phyloP scores from a whole-genome alignment of 768 basidiomycete genomes.

The Royoungia palumana region DNA sequence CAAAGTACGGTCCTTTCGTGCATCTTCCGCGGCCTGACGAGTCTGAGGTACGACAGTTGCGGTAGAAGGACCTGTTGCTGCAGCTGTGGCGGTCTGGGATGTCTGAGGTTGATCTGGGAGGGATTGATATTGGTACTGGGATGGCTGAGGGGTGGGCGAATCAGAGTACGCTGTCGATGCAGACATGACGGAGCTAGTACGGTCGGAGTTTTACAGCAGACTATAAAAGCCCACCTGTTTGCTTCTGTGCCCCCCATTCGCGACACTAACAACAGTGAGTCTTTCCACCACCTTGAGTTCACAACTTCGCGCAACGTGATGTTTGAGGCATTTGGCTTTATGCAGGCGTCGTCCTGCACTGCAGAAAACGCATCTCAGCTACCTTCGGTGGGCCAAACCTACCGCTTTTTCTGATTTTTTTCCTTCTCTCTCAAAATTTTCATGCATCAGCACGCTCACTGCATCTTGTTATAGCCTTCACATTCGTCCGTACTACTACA shows the following conservation, averaged over 20 bases:
- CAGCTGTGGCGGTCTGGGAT: slow-evolving; percentile 15
- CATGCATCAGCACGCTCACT: slow-evolving; percentile 7
- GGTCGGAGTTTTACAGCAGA: slow-evolving; percentile 30
- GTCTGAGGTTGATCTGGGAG: slow-evolving; percentile 21
- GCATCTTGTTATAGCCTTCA: slow-evolving; percentile 25
- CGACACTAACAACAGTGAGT: slow-evolving; percentile 19
- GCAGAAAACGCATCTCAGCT: slow-evolving; percentile 88
- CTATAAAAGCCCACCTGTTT: slow-evolving; percentile 23
- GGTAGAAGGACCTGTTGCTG: slow-evolving; percentile 19
- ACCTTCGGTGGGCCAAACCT: slow-evolving; percentile 64
- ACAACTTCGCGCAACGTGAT: slow-evolving; percentile 53
- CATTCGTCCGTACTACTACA: background rate
- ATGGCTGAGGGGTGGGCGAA: slow-evolving; percentile 28
- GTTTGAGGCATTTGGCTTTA: slow-evolving; percentile 97
- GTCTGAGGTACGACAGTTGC: slow-evolving; percentile 38
- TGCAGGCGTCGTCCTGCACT: slow-evolving; percentile 60
- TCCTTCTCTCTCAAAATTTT: background rate
- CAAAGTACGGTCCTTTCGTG: slow-evolving; percentile 83
- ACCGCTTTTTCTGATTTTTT: slow-evolving; percentile 46
- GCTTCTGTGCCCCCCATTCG: slow-evolving; percentile 1
- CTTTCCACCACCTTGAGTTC: slow-evolving; percentile 12
- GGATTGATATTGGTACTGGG: slow-evolving; percentile 17
- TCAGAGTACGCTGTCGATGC: slow-evolving; percentile 29
- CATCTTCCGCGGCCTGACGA: slow-evolving; percentile 73
- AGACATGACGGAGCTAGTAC: slow-evolving; percentile 27